These are phyloP conservation scores for Aspergillus cejpii DNA, from an alignment of 2,329 filamentous ascomycete species.

Conservation along the genomic window DNA sequence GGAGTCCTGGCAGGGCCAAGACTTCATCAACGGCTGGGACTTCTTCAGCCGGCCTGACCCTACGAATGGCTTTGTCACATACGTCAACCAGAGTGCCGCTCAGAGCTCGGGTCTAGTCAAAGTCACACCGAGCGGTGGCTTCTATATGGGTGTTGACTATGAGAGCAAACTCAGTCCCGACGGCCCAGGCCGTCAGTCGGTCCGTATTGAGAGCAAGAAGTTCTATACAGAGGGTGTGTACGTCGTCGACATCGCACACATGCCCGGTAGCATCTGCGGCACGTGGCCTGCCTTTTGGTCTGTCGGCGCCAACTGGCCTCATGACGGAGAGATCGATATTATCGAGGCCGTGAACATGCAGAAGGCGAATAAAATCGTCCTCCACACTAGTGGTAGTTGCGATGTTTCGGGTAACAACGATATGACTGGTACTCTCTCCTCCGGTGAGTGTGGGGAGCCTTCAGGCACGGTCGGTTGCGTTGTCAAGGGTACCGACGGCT, in stretches of 20 bases:
- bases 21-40: constrained; percentile 47
- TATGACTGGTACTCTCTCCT: constrained; percentile 46
- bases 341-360: constrained; percentile 48
- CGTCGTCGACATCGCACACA: constrained; percentile 45
- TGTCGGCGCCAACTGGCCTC: constrained; percentile 38
- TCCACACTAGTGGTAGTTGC: constrained; percentile 45
- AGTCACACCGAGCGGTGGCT: constrained; percentile 28
- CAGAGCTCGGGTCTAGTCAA: constrained; percentile 33
- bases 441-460: constrained; percentile 45
- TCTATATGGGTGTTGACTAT: constrained; percentile 44
- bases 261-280: constrained; percentile 45
- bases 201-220: constrained; percentile 42
- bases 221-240: constrained; percentile 43
- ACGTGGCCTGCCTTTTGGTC: constrained; percentile 49
- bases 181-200: constrained; percentile 39
- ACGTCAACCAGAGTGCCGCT: constrained; percentile 39
- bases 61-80: constrained; percentile 48
- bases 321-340: constrained; percentile 46
- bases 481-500: constrained; percentile 35
- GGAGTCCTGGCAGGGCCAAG: constrained; percentile 41
- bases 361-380: constrained; percentile 41
- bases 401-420: constrained; percentile 36
- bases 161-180: constrained; percentile 31
- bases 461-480: constrained; percentile 37
- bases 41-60: constrained; percentile 46